Evolutionary conservation across 1,284 basidiomycete species (phyloP).

Genomic region (Amylostereum areolatum): DNA sequence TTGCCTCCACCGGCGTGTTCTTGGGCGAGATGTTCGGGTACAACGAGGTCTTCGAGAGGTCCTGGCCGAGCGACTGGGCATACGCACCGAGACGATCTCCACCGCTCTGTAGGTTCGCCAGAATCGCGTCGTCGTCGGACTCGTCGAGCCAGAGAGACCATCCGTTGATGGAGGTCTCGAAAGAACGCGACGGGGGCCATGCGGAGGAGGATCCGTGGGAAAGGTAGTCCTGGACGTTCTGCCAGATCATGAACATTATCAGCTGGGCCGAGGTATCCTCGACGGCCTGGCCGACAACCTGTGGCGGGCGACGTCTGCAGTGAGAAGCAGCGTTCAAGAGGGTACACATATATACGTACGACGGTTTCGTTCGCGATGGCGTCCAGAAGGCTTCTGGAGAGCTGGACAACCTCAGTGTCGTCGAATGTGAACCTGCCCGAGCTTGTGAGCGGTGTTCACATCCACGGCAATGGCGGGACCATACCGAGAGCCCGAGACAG

Average conservation of each 20-base stretch:
- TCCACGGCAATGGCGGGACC: too few relatives aligned
- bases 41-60: slow-evolving; percentile 25
- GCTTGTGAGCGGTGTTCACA: too few relatives aligned
- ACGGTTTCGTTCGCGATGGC: slow-evolving; percentile 46
- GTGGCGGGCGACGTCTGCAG: background rate
- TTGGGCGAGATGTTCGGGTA: slow-evolving; percentile 37
- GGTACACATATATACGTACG: slow-evolving; percentile 23
- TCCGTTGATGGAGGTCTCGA: slow-evolving; percentile 1
- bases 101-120: background rate
- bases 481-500: too few relatives aligned
- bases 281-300: background rate
- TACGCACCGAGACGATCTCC: slow-evolving; percentile 26
- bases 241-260: slow-evolving; percentile 4
- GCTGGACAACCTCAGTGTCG: slow-evolving; percentile 42
- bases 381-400: slow-evolving; percentile 34
- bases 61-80: slow-evolving; percentile 37
- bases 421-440: slow-evolving; percentile 33
- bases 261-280: background rate
- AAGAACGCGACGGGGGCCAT: background rate
- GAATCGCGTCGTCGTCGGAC: slow-evolving; percentile 2
- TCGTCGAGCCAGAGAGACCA: slow-evolving; percentile 1
- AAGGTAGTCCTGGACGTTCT: background rate
- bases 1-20: slow-evolving; percentile 37
- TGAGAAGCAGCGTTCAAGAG: background rate
- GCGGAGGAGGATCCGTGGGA: background rate